Evolutionary conservation across 202 grass and related monocot species (phyloP), one percentile per base, ranked within the genome.

Genomic region (Thinopyrum obtusiflorum): DNA sequence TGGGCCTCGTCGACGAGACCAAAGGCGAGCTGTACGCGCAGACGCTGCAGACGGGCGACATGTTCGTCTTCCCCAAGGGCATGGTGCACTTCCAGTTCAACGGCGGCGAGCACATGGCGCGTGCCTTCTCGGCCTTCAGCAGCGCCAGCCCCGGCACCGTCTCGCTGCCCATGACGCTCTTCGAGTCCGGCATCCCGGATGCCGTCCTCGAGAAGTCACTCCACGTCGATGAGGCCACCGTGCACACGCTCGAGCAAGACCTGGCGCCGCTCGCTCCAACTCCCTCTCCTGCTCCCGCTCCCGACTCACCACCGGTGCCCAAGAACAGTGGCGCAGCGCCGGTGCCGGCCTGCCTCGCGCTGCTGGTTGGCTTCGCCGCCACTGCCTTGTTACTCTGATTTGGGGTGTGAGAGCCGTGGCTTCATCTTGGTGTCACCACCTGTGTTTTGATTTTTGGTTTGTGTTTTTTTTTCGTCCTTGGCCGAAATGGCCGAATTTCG

Each of bases 41-140:
- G 69, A 44, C 42, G 81, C 76, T 87, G 28, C 17, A 66, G 66
- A 5, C 65, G 18, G 88, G 84, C 20, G 88, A 90, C 84, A 47
- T 80, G 80, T 90, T 90, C 36, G 80, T 90, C 1, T 90, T 86
- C 83, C 88, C 88, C 53, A 86, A 83, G 66, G 88, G 83, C 8
- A 81, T 90, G 78, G 84, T 90, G 49, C 88, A 90, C 88, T 90
- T 40, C 42, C 88, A 90, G 88, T 46, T 26, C 73, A 86, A 82
- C 84, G 40, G 26, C 20, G 79, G 66, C 37, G 23, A 0, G 2
- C 6, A 1, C 15, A 24, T 6, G 32, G 79, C 79, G 0, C 57
- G 65, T 4, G 79, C 73, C 21, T 63, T 86, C 65, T 90, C 88
- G 1, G 66, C 88, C 4, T 86, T 90, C 65, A 84, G 88, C 9